Evolutionary conservation across 768 basidiomycete species (phyloP), one percentile per base, ranked within the genome.

Genomic region (Kwoniella shandongensis): DNA sequence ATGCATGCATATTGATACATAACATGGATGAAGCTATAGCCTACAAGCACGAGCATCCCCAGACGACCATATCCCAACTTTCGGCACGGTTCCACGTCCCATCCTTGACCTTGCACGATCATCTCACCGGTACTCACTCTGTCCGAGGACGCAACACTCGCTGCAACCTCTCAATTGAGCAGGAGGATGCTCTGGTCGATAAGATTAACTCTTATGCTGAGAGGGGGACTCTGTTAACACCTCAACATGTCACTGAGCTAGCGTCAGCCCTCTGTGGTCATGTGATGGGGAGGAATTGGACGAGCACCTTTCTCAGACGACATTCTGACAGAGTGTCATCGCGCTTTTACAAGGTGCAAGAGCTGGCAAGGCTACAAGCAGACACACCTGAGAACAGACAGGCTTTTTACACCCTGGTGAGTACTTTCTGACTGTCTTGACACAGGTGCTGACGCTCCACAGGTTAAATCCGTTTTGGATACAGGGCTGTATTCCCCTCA

Each of bases 201-300:
- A 47, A 27, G 30, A 51, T 56, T 27, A 56, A 54, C 25, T 46
- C 49, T 6, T 51, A 50, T 51, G 59, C 59, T n/a, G 36, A 20
- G 26, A 12, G 44, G 29, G 54, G 54, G 5, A 61, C 59, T n/a
- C 48, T 56, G 8, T 30, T 61, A n/a, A 49, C 39, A 10, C 59
- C 53, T 44, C 46, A 42, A 23, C 52, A 55, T 18, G 39, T 61
- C 27, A 42, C 22, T 7, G 53, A 55, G 30, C 26, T 55, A 2
- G 59, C 59, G 25, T 40, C 39, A 10, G 23, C 12, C 22, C 4
- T 59, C 2, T 25, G 15, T 17, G 51, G 29, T 8, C 4, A n/a
- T 1, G 15, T 4, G 1, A 4, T 61, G 3, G 59, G 53, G 5
- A 40, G 4, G 38, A 55, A 60, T 50, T 61, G 59, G 59, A 36